These are phyloP conservation scores for Tolypocladium pustulatum DNA, from an alignment of 2,329 filamentous ascomycete genomes.

Conservation along the genomic window DNA sequence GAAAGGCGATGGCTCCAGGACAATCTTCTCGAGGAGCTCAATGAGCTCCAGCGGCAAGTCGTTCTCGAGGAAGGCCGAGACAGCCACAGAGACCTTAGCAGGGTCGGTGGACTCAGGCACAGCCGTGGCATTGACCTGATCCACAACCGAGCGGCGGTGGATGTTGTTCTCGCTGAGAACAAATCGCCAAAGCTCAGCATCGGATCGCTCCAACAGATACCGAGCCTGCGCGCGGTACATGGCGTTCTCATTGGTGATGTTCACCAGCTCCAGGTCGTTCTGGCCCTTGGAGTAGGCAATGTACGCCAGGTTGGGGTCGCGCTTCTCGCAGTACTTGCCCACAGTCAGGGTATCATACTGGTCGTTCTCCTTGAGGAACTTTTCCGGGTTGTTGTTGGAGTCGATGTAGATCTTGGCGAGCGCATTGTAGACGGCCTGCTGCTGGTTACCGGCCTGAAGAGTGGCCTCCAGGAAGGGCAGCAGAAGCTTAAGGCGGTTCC, in stretches of 20 bases:
- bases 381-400: slow-evolving; percentile 95
- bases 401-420: slow-evolving; percentile 99
- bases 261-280: slow-evolving; percentile 94
- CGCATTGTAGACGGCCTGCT: slow-evolving; percentile 94
- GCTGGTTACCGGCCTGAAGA: slow-evolving; percentile 79
- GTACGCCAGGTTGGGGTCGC: slow-evolving; percentile 88
- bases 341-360: slow-evolving; percentile 87
- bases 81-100: slow-evolving; percentile 87
- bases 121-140: slow-evolving; percentile 92
- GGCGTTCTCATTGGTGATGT: slow-evolving; percentile 97
- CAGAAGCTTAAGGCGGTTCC: slow-evolving; percentile 90
- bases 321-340: slow-evolving; percentile 98
- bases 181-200: slow-evolving; percentile 86
- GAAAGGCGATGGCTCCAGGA: slow-evolving; percentile 97
- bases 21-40: slow-evolving; percentile 97
- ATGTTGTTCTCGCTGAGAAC: slow-evolving; percentile 94
- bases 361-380: slow-evolving; percentile 95
- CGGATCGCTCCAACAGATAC: slow-evolving; percentile 84
- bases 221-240: slow-evolving; percentile 99
- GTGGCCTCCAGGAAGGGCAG: slow-evolving; percentile 93
- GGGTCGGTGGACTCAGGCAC: slow-evolving; percentile 89
- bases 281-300: slow-evolving; percentile 95
- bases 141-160: slow-evolving; percentile 83
- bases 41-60: slow-evolving; percentile 92
- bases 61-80: slow-evolving; percentile 82